Evolutionary conservation across 805 yeast genomes (phyloP), one percentile per base, ranked within the genome.

Genomic region (Pichia cephalocereana): DNA sequence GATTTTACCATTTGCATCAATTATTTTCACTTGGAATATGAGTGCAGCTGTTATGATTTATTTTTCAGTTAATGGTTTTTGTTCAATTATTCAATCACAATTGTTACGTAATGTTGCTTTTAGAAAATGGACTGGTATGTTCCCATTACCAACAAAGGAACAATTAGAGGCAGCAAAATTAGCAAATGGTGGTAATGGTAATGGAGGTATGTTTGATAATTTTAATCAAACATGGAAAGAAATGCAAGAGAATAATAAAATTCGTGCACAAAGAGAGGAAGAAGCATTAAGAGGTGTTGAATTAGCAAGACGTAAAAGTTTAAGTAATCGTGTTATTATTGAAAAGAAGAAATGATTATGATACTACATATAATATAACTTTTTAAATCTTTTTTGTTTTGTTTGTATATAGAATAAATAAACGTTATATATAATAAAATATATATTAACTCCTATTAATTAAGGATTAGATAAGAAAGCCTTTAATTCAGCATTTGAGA

Each of bases 21-120:
- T 91, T 52, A 80, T 90, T n/a, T 79, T 91, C 56, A 91, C 97
- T 5, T 86, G 85, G 84, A 76, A 82, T 46, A 75, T 91, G 60
- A 83, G 96, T 2, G 78, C 96, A 2, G 95, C 86, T 38, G 88
- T 89, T 36, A 82, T 90, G 53, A 71, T 88, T 45, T 93, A 90
- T 63, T 87, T 91, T 65, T 82, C 91, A 7, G 80, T 85, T 37
- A 88, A 89, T 62, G 86, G 96, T 49, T 54, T 80, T 14, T 79
- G 78, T 57, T 85, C 96, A 0, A 76, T 86, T 44, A 43, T 77
- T 18, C 98, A 91, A 70, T 78, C 91, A 11, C 61, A 76, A 45
- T 57, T 84, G 26, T 72, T 93, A 58, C 80, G 83, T 64, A 75
- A 72, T 52, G 67, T 74, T 46, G 55, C 65, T 47, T 77, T 86